Evolutionary conservation across 768 basidiomycete species (phyloP).

Genomic region (Rhizopogon vinicolor): DNA sequence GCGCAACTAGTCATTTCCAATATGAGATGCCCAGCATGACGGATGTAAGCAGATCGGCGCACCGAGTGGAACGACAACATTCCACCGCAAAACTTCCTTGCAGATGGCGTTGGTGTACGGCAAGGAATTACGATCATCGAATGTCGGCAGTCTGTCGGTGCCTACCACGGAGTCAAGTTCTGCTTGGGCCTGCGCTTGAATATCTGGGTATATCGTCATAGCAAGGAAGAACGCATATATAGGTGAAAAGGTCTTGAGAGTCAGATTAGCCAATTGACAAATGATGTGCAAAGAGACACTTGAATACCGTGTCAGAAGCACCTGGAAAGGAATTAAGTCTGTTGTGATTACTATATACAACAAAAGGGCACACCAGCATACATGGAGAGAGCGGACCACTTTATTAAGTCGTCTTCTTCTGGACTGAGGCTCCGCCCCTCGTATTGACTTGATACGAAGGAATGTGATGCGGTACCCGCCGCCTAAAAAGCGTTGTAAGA

Average conservation of each 20-base stretch:
- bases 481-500: not conserved
- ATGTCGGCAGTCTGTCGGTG: constrained; percentile 6
- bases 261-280: constrained; percentile 14
- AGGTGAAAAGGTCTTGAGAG: constrained; percentile 12
- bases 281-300: not conserved
- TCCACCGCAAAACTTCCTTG: constrained; percentile 6
- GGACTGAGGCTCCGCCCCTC: constrained; percentile 2
- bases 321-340: constrained; percentile 15
- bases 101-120: constrained; percentile 15
- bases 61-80: not conserved
- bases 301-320: constrained; percentile 11
- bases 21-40: not conserved
- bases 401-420: constrained; percentile 8
- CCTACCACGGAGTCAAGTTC: constrained; percentile 12
- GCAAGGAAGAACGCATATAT: constrained; percentile 15
- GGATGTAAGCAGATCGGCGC: no score
- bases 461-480: constrained; percentile 7
- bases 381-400: constrained; percentile 13
- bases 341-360: no score
- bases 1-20: not conserved
- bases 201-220: constrained; percentile 9
- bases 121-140: constrained; percentile 8
- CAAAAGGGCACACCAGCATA: constrained; percentile 9
- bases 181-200: constrained; percentile 6
- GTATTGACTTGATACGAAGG: constrained; percentile 10